Base-by-base conservation (phyloP, 495 filamentous ascomycete genomes). In the Penicillium coffeae region DNA sequence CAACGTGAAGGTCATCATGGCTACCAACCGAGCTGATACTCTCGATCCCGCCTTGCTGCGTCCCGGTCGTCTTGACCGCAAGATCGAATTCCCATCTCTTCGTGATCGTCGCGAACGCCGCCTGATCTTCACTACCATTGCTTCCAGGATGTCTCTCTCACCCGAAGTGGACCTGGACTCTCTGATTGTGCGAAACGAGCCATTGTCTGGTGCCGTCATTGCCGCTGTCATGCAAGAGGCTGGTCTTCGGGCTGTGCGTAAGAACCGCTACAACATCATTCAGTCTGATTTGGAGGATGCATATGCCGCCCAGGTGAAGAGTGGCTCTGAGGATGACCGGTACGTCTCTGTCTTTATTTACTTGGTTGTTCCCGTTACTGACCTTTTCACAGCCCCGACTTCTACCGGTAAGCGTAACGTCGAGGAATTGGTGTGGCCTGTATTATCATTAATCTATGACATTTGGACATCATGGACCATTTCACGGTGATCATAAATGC, bases 1-100 rank as follows among this genome's bases (percentile, higher is more conserved):
- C 70, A 97, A 97, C 64, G 94, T 98, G 66, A 98, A 98, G 72
- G 93, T 98, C 61, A 97, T 98, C 74, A 98, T 98, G 93, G 93
- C 93, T 47, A 98, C 93, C 53, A 98, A 98, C 74, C 84, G 93
- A 56, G 94, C 93, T 40, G 93, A 98, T 61, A 98, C 94, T 12
- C 77, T 98, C 42, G 93, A 98, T 63, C 93, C 93, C 3, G 93
- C 93, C 10, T 72, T 98, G 56, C 81, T 98, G 38, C 88, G 93
- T 49, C 93, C 93, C 15, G 93, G 93, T 48, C 90, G 93, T 70
- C 79, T 98, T 47, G 93, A 98, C 68, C 81, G 93, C 55, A 98
- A 98, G 79, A 98, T 98, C 55, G 93, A 98, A 68, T 98, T 98
- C 72, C 93, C 93, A 9, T 86, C 77, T 25, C 79, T 98, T 42